phyloP scores from a whole-genome alignment of 2,329 filamentous ascomycete genomes.

The Penicillium sp. region DNA sequence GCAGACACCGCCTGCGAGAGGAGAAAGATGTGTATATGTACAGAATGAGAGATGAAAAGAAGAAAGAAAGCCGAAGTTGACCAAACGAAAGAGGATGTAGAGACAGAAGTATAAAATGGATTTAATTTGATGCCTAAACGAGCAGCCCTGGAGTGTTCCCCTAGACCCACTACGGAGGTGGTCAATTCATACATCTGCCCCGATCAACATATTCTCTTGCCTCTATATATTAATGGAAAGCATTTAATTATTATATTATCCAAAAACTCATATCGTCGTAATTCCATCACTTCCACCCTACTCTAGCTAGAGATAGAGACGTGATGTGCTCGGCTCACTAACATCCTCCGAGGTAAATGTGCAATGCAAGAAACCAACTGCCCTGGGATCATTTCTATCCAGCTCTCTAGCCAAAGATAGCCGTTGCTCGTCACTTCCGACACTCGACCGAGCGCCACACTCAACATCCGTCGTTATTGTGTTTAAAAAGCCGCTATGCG shows the following conservation, averaged over 20 bases:
- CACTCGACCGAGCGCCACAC: background rate
- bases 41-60: background rate
- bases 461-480: background rate
- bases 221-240: background rate
- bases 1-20: background rate
- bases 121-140: conserved; percentile 7
- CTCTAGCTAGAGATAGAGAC: background rate
- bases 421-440: background rate
- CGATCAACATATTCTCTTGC: background rate
- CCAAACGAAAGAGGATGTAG: background rate
- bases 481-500: background rate
- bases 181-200: background rate
- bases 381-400: background rate
- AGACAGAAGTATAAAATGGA: background rate
- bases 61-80: background rate
- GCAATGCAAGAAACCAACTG: background rate
- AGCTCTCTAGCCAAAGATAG: background rate
- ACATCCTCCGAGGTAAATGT: background rate
- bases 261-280: background rate
- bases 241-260: background rate
- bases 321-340: background rate
- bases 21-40: conserved; percentile 2
- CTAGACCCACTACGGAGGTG: background rate
- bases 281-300: background rate
- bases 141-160: background rate